Evolutionary conservation across 768 basidiomycete species (phyloP), one percentile per base, ranked within the genome.

Genomic region (Cystobasidium ongulense): DNA sequence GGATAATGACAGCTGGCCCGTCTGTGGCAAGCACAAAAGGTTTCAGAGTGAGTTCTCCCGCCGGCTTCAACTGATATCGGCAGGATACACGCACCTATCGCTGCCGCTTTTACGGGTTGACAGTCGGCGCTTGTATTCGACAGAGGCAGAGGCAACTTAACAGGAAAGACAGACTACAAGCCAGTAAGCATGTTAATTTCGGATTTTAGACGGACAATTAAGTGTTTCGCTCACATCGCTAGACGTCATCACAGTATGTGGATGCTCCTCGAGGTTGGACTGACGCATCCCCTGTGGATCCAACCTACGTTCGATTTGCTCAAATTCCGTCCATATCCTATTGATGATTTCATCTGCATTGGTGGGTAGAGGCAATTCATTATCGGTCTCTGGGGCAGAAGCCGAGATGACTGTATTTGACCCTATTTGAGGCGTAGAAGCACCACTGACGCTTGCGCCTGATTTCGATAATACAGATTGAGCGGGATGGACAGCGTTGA

Each of bases 271-370:
- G 35, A 65, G 39, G 43, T 15, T 43, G 57, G 11, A 21, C 23
- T 41, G 5, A 1, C 50, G 11, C 36, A 11, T 46, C 11, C 43
- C 5, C 29, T 46, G 33, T 15, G 18, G 38, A 13, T 39, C 76
- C 1, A 79, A 38, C 21, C 76, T 75, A 53, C 57, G 46, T 39
- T 64, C 43, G 18, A 75, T 68, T 57, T 68, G 39, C 62, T 82
- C 81, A 81, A 91, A 96, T 77, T 96, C 92, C 1, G 85, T 86
- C 90, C 91, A 91, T 10, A 96, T 84, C 63, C 88, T 84, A 78
- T 92, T 90, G 79, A 96, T 84, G 77, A 89, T 84, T 72, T 88
- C 86, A 79, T 95, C 92, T n/a, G 90, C 90, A 76, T 92, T 91
- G 74, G 85, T 88, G 0, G 89, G 88, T n/a, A 88, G 80, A 13